phyloP scores from a whole-genome alignment of 495 filamentous ascomycete genomes.

The Aspergillus affinis region DNA sequence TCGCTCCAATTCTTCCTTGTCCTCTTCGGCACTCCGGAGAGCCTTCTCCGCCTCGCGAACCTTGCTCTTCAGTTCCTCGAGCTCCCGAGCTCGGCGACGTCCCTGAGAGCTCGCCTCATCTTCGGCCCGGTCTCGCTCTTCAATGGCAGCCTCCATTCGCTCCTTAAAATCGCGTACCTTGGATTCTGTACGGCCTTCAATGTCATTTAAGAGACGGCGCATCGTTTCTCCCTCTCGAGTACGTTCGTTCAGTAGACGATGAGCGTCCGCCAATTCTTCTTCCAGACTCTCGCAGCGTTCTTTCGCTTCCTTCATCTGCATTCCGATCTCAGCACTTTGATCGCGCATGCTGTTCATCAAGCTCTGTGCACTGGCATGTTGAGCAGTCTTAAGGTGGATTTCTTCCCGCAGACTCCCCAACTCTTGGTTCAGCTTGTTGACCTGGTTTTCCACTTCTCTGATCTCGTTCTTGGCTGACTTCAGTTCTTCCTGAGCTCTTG shows the following conservation, averaged over 20 bases:
- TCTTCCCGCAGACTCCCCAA: constrained; percentile 72
- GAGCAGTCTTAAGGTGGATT: constrained; percentile 76
- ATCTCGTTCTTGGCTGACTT: constrained; percentile 60
- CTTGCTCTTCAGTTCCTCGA: constrained; percentile 79
- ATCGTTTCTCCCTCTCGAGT: constrained; percentile 96
- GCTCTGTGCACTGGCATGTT: constrained; percentile 80
- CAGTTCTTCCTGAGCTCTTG: constrained; percentile 68
- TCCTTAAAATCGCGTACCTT: constrained; percentile 87
- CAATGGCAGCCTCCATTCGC: constrained; percentile 80
- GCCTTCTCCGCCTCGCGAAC: constrained; percentile 77
- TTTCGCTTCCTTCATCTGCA: constrained; percentile 88
- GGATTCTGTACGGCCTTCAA: constrained; percentile 75
- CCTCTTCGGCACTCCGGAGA: constrained; percentile 66
- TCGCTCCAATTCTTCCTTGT: constrained; percentile 67
- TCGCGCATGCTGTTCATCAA: constrained; percentile 90
- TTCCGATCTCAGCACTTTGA: constrained; percentile 81
- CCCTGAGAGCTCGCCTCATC: constrained; percentile 81
- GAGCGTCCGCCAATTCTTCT: constrained; percentile 87
- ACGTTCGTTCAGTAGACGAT: constrained; percentile 83
- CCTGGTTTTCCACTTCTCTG: constrained; percentile 69
- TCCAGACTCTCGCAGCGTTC: constrained; percentile 83
- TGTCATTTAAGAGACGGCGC: constrained; percentile 83
- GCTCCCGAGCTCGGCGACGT: constrained; percentile 72
- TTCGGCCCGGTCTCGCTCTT: constrained; percentile 90
- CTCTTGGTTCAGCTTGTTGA: constrained; percentile 62